These are phyloP conservation scores for Scedosporium dehoogii DNA, from an alignment of 2,329 filamentous ascomycete genomes.

Conservation along the genomic window DNA sequence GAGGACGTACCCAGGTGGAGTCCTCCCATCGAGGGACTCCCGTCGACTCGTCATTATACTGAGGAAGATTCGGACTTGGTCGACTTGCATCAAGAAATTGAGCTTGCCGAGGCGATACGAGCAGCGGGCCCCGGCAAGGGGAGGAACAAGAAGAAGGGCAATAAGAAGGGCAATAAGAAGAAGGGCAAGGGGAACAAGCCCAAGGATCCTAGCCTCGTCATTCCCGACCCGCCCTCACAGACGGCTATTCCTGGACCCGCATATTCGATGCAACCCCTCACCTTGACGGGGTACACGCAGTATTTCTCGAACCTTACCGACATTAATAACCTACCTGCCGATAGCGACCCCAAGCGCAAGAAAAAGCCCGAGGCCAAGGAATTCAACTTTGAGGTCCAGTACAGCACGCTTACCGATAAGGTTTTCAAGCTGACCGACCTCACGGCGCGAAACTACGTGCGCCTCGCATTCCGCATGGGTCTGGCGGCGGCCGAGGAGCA, in stretches of 20 bases:
- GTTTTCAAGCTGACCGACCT: slow-evolving; percentile 70
- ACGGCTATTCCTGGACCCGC: slow-evolving; percentile 72
- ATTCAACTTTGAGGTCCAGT: slow-evolving; percentile 74
- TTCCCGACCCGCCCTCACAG: slow-evolving; percentile 65
- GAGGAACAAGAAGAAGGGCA: slow-evolving; percentile 19
- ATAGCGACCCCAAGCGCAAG: slow-evolving; percentile 35
- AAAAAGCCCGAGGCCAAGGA: slow-evolving; percentile 47
- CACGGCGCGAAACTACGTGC: slow-evolving; percentile 71
- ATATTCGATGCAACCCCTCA: slow-evolving; percentile 76
- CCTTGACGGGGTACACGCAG: slow-evolving; percentile 72
- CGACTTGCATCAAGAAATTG: slow-evolving; percentile 11
- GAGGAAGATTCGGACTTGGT: slow-evolving; percentile 10
- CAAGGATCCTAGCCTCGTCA: slow-evolving; percentile 48
- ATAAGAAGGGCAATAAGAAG: slow-evolving; percentile 26
- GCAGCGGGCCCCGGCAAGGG: slow-evolving; percentile 3
- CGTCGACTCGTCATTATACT: slow-evolving; percentile 8
- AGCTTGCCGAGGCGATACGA: slow-evolving; percentile 12
- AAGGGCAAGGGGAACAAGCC: slow-evolving; percentile 35
- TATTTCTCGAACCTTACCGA: slow-evolving; percentile 91
- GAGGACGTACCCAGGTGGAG: slow-evolving; percentile 43
- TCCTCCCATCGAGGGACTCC: slow-evolving; percentile 6
- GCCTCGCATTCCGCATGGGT: slow-evolving; percentile 72
- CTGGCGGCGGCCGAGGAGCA: slow-evolving; percentile 20
- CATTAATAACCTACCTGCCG: slow-evolving; percentile 57
- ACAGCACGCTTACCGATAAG: slow-evolving; percentile 69